Conservation (phyloP, 768 basidiomycete species). For the Favolaschia claudopus region DNA sequence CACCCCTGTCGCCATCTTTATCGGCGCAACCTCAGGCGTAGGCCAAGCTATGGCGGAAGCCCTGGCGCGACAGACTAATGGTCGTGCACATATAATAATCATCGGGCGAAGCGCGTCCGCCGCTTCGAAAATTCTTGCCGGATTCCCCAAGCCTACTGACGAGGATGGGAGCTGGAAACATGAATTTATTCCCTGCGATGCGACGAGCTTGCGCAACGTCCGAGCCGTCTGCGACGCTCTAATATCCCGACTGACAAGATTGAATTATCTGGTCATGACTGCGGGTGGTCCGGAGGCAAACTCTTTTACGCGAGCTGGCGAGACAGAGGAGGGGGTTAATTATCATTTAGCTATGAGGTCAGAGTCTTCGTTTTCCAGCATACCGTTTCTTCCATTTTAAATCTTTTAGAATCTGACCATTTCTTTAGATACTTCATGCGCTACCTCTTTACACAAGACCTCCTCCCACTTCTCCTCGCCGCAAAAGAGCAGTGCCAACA, state of each 20-base stretch:
- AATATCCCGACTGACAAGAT: slow-evolving; percentile 26
- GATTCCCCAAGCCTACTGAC: slow-evolving; percentile 31
- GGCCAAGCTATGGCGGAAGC: slow-evolving; percentile 43
- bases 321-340: slow-evolving; percentile 12
- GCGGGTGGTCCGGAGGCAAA: slow-evolving; percentile 4
- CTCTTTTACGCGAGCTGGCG: slow-evolving; percentile 13
- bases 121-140: slow-evolving; percentile 37
- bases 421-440: slow-evolving; percentile 10
- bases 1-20: slow-evolving; percentile 22
- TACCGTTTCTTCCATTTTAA: too few species aligned
- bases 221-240: neutral
- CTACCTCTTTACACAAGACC: slow-evolving; percentile 38
- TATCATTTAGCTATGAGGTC: slow-evolving; percentile 22
- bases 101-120: slow-evolving; percentile 41
- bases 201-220: slow-evolving; percentile 10
- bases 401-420: neutral
- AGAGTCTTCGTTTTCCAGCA: slow-evolving; percentile 35
- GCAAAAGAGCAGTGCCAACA: slow-evolving; percentile 29
- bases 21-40: slow-evolving; percentile 26
- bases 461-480: slow-evolving; percentile 36
- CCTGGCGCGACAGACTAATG: slow-evolving; percentile 41
- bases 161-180: slow-evolving; percentile 16
- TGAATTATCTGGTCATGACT: slow-evolving; percentile 44
- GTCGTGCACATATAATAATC: slow-evolving; percentile 44
- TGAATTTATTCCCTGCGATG: slow-evolving; percentile 44